Evolutionary conservation across 2,329 filamentous ascomycete genomes (phyloP).

Genomic region (Plectosphaerella cucumerina): DNA sequence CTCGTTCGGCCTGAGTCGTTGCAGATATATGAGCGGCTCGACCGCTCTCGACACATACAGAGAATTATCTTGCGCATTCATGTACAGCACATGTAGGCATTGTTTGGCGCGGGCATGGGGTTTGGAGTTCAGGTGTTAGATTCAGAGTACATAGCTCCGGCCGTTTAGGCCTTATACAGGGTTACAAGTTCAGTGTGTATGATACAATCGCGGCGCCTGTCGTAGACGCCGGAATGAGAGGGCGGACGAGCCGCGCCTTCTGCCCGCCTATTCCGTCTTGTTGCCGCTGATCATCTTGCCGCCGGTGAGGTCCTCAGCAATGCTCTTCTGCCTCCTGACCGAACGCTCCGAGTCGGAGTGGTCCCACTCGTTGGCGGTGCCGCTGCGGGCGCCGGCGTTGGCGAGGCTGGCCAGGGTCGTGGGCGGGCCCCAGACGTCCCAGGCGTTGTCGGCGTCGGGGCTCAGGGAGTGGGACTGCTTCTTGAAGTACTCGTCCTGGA

Average conservation of each 20-base stretch:
- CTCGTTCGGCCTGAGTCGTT: too few relatives aligned
- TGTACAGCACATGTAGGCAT: background rate
- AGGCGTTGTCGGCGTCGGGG: slow-evolving; percentile 39
- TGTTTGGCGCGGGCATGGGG: background rate
- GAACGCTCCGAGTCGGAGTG: slow-evolving; percentile 39
- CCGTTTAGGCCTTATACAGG: slow-evolving; percentile 1
- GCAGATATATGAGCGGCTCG: too few relatives aligned
- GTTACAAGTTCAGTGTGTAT: slow-evolving; percentile 3
- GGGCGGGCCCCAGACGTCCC: slow-evolving; percentile 45
- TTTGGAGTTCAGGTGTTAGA: background rate
- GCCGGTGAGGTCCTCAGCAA: slow-evolving; percentile 56
- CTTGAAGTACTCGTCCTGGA: slow-evolving; percentile 58
- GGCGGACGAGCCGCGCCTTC: background rate
- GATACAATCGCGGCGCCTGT: background rate
- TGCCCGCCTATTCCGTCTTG: slow-evolving; percentile 17
- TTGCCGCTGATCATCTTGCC: slow-evolving; percentile 44
- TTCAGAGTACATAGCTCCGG: background rate
- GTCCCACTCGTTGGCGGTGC: slow-evolving; percentile 18
- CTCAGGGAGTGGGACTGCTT: slow-evolving; percentile 29
- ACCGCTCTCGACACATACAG: background rate
- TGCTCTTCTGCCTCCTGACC: slow-evolving; percentile 46
- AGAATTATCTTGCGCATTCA: background rate
- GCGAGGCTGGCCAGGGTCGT: slow-evolving; percentile 37
- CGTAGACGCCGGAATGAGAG: background rate
- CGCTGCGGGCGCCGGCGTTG: slow-evolving; percentile 18